A percentile compares a stretch with the other conserved stretches of the same genome.
Evolutionary conservation across 768 basidiomycete species (phyloP).

Genomic region (Cystobasidium tubakii): DNA sequence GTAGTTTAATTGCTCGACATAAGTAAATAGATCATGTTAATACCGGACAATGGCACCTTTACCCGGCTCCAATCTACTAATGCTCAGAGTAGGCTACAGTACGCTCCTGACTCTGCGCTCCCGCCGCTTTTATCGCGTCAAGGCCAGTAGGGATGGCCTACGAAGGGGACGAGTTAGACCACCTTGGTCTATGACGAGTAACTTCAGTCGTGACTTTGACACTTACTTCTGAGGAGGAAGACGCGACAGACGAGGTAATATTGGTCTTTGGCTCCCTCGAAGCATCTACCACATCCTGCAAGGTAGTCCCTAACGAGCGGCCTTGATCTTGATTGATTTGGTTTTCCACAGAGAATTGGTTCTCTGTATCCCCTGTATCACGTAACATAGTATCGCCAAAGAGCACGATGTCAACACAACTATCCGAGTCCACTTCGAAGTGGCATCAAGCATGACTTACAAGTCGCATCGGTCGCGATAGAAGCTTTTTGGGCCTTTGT

Average conservation of each 20-base stretch:
- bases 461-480: conserved; percentile 16
- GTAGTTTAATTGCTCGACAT: too few species aligned
- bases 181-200: too few species aligned
- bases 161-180: too few species aligned
- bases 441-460: too few species aligned
- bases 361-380: conserved; percentile 21
- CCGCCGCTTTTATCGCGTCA: conserved; percentile 23
- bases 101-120: not conserved
- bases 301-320: not conserved
- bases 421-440: too few species aligned
- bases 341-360: conserved; percentile 16
- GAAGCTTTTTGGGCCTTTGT: not conserved
- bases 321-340: conserved; percentile 25
- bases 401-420: too few species aligned
- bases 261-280: not conserved
- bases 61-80: not conserved
- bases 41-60: too few species aligned
- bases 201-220: too few species aligned
- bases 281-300: not conserved
- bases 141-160: conserved; percentile 25
- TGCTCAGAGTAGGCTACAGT: not conserved
- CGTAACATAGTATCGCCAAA: too few species aligned
- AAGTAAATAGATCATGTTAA: too few species aligned
- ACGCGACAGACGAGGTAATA: not conserved
- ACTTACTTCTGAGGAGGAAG: not conserved